Base-by-base conservation (phyloP, 2,329 filamentous ascomycete genomes). In the Fusarium buharicum region DNA sequence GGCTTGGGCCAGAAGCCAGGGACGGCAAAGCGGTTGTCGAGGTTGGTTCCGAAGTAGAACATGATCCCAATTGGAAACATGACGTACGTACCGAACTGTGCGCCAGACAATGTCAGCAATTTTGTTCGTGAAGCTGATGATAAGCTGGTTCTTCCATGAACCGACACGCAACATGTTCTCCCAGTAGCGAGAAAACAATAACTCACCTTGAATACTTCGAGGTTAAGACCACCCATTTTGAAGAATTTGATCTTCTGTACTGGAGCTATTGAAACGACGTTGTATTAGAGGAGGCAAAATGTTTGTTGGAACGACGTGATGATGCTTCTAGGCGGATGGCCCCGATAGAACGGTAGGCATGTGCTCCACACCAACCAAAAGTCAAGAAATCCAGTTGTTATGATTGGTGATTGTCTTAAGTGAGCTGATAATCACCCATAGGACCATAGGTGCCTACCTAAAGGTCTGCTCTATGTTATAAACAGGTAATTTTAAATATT, bases 1-100 rank as follows among this genome's bases (percentile, higher is more conserved):
- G 87, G 82, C 72, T 89, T 92, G 24, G 95, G 95, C 95, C 95
- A 99, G 83, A 99, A 99, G 55, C 90, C 91, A 18, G 90, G 88
- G 2, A 98, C 92, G 43, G 85, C 81, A 82, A 99, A 99, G 64
- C 92, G 90, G 67, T 90, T 85, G 78, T 99, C 95, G 74, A 99
- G 91, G 78, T 99, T 99, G 53, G 93, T 97, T 75, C 95, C 95
- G 78, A 98, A 99, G 82, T 99, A 99, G 84, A 96, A 98, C 95
- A 99, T 99, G 83, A 95, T 93, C 70, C 92, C 93, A 72, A 99
- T 98, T 16, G 95, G 95, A 79, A 99, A 99, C 85, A 97, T 90
- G 81, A 99, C 89, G 82, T 99, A 99, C 85, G 96, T 91, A 81
- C 94, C 93, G 77, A 99, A 99, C 94, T 97, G 53, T 38, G 33